Evolutionary conservation across 192 early-diverging fungal species (phyloP).

Genomic region (Cetraspora pellucida): DNA sequence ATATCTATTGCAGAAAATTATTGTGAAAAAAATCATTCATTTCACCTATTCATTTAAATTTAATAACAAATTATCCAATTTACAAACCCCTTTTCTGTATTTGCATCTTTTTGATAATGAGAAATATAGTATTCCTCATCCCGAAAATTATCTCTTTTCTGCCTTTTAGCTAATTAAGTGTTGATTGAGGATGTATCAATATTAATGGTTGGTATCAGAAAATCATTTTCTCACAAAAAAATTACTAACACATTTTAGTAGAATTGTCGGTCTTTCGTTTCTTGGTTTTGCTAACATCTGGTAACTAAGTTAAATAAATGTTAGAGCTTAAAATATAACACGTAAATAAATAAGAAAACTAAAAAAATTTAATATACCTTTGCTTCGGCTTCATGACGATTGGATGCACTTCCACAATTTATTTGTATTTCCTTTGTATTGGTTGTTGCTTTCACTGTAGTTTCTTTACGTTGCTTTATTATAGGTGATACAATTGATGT

Average conservation of each 20-base stretch:
- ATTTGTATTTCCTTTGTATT: neutral
- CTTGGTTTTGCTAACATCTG: no score
- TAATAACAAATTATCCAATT: slow-evolving; percentile 42
- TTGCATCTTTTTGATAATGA: slow-evolving; percentile 79
- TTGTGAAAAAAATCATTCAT: neutral
- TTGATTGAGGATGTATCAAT: slow-evolving; percentile 25
- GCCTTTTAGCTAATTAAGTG: slow-evolving; percentile 26
- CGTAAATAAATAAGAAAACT: no score
- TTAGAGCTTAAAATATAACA: no score
- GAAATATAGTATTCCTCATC: slow-evolving; percentile 91
- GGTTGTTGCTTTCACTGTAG: slow-evolving; percentile 40
- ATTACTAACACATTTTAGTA: no score
- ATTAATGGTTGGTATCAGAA: no score
- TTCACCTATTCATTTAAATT: neutral
- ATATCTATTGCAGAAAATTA: slow-evolving; percentile 39
- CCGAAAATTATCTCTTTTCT: slow-evolving; percentile 53
- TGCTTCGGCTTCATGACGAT: no score
- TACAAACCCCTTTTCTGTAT: slow-evolving; percentile 78
- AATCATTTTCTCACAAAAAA: no score
- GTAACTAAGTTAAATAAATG: no score
- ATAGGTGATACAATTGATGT: slow-evolving; percentile 61
- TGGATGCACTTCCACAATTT: no score
- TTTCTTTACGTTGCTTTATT: slow-evolving; percentile 66
- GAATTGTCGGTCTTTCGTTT: no score
- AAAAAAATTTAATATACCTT: no score